Percentiles rank a stretch among this genome's conserved stretches.
phyloP scores from a whole-genome alignment of 2,329 filamentous ascomycete species.

The Metarhizium guizhouense region DNA sequence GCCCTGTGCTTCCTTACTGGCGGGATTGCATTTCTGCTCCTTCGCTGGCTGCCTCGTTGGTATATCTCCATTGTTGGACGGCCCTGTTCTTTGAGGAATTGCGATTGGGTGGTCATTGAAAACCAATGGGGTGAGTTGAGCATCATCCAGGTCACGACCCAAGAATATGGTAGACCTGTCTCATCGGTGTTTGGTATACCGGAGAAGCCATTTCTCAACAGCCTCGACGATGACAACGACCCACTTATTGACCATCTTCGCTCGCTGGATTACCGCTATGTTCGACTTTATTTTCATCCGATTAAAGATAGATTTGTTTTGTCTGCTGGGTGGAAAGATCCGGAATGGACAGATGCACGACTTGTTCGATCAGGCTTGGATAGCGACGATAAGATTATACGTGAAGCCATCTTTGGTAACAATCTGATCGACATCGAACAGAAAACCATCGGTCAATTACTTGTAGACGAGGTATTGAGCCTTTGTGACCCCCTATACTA shows the following conservation, averaged over 20 bases:
- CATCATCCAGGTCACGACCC: slow-evolving; percentile 57
- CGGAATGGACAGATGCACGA: slow-evolving; percentile 72
- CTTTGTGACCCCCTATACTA: not conserved
- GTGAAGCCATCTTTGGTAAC: slow-evolving; percentile 78
- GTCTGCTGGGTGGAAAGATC: slow-evolving; percentile 89
- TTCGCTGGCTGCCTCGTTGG: slow-evolving; percentile 88
- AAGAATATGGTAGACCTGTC: slow-evolving; percentile 43
- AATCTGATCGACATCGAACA: slow-evolving; percentile 92
- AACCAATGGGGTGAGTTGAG: slow-evolving; percentile 95
- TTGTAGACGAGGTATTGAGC: slow-evolving; percentile 68
- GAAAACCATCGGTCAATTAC: slow-evolving; percentile 71
- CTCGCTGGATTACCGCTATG: slow-evolving; percentile 84
- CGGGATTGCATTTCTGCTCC: slow-evolving; percentile 73
- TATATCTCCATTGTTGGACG: slow-evolving; percentile 67
- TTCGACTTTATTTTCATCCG: slow-evolving; percentile 87
- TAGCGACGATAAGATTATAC: slow-evolving; percentile 74
- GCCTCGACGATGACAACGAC: slow-evolving; percentile 55
- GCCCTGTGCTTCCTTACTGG: slow-evolving; percentile 61
- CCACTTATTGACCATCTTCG: slow-evolving; percentile 68
- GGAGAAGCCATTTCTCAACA: slow-evolving; percentile 48
- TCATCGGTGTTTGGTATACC: slow-evolving; percentile 59
- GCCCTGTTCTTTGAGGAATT: slow-evolving; percentile 59
- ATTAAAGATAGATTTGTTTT: slow-evolving; percentile 81
- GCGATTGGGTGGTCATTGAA: slow-evolving; percentile 89
- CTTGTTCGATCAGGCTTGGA: slow-evolving; percentile 72